Percentiles rank a stretch among this genome's conserved stretches.
phyloP scores from a whole-genome alignment of 441 rosid genomes.

The Hura crepitans region DNA sequence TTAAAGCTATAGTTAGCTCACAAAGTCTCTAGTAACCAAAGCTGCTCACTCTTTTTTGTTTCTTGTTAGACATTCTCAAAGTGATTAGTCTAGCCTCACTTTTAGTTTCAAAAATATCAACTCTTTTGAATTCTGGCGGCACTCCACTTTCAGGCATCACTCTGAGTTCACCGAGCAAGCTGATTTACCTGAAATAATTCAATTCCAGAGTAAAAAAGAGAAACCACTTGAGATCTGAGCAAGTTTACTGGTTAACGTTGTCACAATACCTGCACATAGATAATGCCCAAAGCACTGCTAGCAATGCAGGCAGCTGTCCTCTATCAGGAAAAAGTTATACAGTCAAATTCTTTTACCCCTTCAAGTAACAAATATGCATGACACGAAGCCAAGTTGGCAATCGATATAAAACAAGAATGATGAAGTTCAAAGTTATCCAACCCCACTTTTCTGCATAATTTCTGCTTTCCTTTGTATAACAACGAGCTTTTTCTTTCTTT shows the following conservation, averaged over 20 bases:
- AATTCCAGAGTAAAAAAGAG: not conserved
- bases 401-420: not conserved
- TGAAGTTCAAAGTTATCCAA: not conserved
- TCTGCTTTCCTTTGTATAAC: not conserved
- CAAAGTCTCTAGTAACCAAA: no score
- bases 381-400: not conserved
- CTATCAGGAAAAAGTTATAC: conserved; percentile 22
- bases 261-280: conserved; percentile 96
- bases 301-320: conserved; percentile 92
- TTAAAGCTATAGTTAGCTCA: not conserved
- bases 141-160: not conserved
- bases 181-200: not conserved
- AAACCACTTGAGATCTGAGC: not conserved
- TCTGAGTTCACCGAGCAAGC: not conserved
- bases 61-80: no score
- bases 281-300: conserved; percentile 69
- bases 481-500: not conserved
- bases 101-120: not conserved
- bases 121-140: no score
- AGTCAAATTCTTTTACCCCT: conserved; percentile 15
- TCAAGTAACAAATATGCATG: conserved; percentile 8
- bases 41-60: not conserved
- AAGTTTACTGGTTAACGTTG: not conserved
- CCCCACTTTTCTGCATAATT: not conserved
- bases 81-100: not conserved